phyloP scores from a whole-genome alignment of 768 basidiomycete species.

The Cyclocybe cylindracea region DNA sequence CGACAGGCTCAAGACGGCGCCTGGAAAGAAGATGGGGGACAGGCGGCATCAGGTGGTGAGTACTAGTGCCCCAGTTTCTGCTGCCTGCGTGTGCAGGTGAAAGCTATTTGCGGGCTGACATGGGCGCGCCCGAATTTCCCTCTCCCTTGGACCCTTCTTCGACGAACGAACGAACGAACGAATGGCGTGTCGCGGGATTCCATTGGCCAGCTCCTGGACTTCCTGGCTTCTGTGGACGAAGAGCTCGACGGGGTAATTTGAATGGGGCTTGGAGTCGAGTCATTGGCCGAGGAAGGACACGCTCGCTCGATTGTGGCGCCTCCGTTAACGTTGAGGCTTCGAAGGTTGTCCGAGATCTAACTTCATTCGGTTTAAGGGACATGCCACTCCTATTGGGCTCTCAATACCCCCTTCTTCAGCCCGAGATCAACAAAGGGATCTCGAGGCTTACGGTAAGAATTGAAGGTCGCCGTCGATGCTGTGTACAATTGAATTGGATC shows the following conservation, averaged over 20 bases:
- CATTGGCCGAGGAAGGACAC: background rate
- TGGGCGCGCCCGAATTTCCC: background rate
- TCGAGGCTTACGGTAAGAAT: no score
- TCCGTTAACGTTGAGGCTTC: no score
- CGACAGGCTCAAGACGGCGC: conserved; percentile 74
- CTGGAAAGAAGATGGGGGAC: conserved; percentile 66
- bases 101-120: background rate
- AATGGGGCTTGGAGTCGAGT: background rate
- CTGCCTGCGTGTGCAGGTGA: background rate
- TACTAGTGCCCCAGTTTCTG: background rate
- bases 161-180: background rate
- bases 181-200: background rate
- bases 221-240: conserved; percentile 57
- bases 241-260: conserved; percentile 37
- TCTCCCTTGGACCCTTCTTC: conserved; percentile 1
- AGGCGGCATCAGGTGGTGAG: conserved; percentile 72
- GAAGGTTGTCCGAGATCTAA: no score
- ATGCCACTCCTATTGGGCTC: no score
- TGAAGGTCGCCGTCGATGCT: no score
- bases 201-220: conserved; percentile 56
- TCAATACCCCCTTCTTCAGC: no score
- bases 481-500: no score
- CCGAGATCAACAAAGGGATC: no score
- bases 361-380: no score
- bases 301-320: no score